Percentiles rank a stretch among this genome's conserved stretches.
Evolutionary conservation across 257 asterid species (phyloP).

Genomic region (Coffea eugenioides): DNA sequence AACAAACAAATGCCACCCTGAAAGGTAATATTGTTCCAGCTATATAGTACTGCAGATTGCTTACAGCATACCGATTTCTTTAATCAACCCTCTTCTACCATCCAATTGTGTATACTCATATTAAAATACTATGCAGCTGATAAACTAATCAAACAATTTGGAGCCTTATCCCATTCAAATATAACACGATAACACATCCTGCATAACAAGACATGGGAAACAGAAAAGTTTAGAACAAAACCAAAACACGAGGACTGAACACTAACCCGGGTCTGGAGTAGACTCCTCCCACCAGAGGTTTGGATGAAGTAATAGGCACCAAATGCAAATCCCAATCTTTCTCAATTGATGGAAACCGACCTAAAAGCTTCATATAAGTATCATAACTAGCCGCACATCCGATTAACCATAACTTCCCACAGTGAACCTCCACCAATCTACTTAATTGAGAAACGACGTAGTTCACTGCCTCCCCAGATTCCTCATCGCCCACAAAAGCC

Average conservation of each 20-base stretch:
- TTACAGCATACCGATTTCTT: not conserved
- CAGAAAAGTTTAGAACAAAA: not conserved
- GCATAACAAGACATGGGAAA: slow-evolving; percentile 2
- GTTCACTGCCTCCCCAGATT: slow-evolving; percentile 34
- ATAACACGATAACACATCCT: slow-evolving; percentile 11
- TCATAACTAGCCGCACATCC: slow-evolving; percentile 58
- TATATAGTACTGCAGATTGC: slow-evolving; percentile 4
- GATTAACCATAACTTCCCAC: slow-evolving; percentile 67
- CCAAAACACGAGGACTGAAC: slow-evolving; percentile 1
- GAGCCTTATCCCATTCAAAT: slow-evolving; percentile 16
- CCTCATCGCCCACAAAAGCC: slow-evolving; percentile 48
- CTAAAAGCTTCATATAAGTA: slow-evolving; percentile 50
- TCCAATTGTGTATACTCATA: slow-evolving; percentile 5
- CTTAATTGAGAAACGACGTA: slow-evolving; percentile 49
- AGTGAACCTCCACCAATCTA: slow-evolving; percentile 41
- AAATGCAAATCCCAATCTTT: slow-evolving; percentile 78
- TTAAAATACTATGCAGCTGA: slow-evolving; percentile 4
- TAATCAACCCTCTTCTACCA: not conserved
- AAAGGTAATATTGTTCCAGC: not conserved
- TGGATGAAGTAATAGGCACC: slow-evolving; percentile 67
- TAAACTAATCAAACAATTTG: slow-evolving; percentile 6
- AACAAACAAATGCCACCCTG: not conserved
- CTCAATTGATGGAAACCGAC: slow-evolving; percentile 56
- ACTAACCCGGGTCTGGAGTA: slow-evolving; percentile 55
- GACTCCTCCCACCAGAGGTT: slow-evolving; percentile 43